Base-by-base conservation (phyloP, 345 rosid species). In the Cardiospermum halicacabum region DNA sequence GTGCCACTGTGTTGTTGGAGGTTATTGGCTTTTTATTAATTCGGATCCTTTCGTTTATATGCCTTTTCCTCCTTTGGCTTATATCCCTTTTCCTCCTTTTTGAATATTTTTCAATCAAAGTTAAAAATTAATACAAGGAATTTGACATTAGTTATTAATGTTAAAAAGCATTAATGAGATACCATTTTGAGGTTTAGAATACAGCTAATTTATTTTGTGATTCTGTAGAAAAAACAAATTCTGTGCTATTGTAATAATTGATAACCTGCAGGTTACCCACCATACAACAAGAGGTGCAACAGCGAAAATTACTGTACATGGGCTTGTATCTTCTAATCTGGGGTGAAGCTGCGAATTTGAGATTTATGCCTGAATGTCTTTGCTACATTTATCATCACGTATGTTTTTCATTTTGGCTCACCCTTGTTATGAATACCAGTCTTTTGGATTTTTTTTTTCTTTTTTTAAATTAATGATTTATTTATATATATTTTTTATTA, bases 361-460 rank as follows among this genome's bases (percentile, higher is more conserved):
- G 97, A 81, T 95, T 89, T 81, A 91, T 95, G 97, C 99, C 99
- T 9, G 99, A 95, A 79, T 95, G 99, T 78, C 85, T 95, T 66
- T 95, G 97, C 82, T 95, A 91, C 72, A 91, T 95, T 66, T 91
- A 95, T 76, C 99, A 95, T 77, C 97, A 91, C 81, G 99, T 95
- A 91, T 62, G 92, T 72, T 51, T 68, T n/a, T 18, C 53, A 31
- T 49, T n/a, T 56, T 28, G 25, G 11, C 26, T 50, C 58, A 48
- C 63, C 18, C 43, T 51, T 57, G 19, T 76, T 43, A 57, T 65
- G n/a, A n/a, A 16, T 59, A 21, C 61, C 67, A 10, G 19, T 18
- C 19, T 18, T 24, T 34, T 18, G 22, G 19, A 36, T 32, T n/a
- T n/a, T n/a, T n/a, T n/a, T n/a, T n/a, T n/a, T n/a, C n/a, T n/a